These are phyloP conservation scores for Bremia lactucae DNA, from an alignment of 352 stramenopile genomes.

Conservation along the genomic window DNA sequence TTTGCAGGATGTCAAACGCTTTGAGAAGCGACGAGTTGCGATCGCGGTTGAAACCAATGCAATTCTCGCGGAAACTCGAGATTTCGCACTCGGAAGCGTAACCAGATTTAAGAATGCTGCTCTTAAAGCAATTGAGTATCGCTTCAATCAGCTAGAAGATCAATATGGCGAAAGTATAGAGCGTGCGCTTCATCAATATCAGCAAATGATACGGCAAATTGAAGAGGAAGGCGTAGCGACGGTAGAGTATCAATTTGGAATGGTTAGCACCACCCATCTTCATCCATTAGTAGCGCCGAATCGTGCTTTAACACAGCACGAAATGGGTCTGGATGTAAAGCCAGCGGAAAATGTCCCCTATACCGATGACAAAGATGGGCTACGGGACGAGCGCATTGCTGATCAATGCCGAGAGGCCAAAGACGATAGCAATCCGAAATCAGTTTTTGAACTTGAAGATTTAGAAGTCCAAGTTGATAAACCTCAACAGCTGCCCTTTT, in stretches of 20 bases:
- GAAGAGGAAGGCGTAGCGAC: conserved; percentile 4
- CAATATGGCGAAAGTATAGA: conserved; percentile 27
- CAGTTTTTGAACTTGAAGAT: not conserved
- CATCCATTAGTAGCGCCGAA: conserved; percentile 5
- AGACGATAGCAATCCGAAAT: too few species aligned
- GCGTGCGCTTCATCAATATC: conserved; percentile 25
- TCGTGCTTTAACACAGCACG: conserved; percentile 1
- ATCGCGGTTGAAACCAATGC: conserved; percentile 23
- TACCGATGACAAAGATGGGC: not conserved
- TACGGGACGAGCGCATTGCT: not conserved
- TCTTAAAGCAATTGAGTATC: conserved; percentile 28
- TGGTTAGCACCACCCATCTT: conserved; percentile 3
- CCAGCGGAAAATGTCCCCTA: not conserved
- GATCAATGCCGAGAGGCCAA: not conserved
- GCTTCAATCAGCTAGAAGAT: conserved; percentile 20
- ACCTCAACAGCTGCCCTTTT: not conserved
- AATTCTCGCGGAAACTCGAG: conserved; percentile 32
- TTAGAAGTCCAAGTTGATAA: not conserved
- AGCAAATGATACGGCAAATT: conserved; percentile 11
- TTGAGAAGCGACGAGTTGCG: conserved; percentile 31
- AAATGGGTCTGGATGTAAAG: not conserved
- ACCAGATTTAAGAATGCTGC: conserved; percentile 27
- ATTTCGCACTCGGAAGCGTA: conserved; percentile 27
- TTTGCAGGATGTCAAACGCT: conserved; percentile 32
- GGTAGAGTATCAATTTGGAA: conserved; percentile 1